phyloP scores from a whole-genome alignment of 345 rosid species.

The Tarenaya hassleriana region DNA sequence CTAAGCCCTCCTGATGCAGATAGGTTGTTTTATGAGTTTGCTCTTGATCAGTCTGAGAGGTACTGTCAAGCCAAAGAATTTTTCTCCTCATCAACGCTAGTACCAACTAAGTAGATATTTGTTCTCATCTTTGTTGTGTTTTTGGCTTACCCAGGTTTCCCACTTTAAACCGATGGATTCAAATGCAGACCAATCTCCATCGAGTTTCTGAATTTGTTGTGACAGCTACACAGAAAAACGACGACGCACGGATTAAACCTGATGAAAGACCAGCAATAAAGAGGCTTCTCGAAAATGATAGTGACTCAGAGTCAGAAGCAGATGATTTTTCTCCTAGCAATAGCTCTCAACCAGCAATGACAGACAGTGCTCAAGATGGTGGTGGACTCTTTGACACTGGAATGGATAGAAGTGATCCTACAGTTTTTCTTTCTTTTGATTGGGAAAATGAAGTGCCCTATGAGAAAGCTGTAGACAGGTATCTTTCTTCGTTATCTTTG shows the following conservation, averaged over 20 bases:
- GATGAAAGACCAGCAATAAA: slow-evolving; percentile 58
- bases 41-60: slow-evolving; percentile 99
- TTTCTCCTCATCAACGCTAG: slow-evolving; percentile 14
- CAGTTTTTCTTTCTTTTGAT: slow-evolving; percentile 81
- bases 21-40: slow-evolving; percentile 81
- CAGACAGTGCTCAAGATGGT: slow-evolving; percentile 44
- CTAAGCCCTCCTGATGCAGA: slow-evolving; percentile 66
- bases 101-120: slow-evolving; percentile 19
- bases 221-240: slow-evolving; percentile 49
- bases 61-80: slow-evolving; percentile 26
- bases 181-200: slow-evolving; percentile 93
- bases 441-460: slow-evolving; percentile 90
- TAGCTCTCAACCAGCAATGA: slow-evolving; percentile 32
- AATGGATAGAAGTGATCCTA: slow-evolving; percentile 44
- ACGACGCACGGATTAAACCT: slow-evolving; percentile 42
- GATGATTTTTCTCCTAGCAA: slow-evolving; percentile 46
- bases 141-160: slow-evolving; percentile 62
- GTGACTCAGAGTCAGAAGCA: slow-evolving; percentile 68
- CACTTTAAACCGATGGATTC: slow-evolving; percentile 95
- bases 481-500: slow-evolving; percentile 1
- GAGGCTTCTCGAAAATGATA: slow-evolving; percentile 71
- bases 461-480: slow-evolving; percentile 88
- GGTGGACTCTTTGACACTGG: slow-evolving; percentile 40
- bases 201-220: slow-evolving; percentile 89
- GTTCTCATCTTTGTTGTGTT: slow-evolving; percentile 7